phyloP scores from a whole-genome alignment of 208 protist genomes.

The Trichomonas tenax region DNA sequence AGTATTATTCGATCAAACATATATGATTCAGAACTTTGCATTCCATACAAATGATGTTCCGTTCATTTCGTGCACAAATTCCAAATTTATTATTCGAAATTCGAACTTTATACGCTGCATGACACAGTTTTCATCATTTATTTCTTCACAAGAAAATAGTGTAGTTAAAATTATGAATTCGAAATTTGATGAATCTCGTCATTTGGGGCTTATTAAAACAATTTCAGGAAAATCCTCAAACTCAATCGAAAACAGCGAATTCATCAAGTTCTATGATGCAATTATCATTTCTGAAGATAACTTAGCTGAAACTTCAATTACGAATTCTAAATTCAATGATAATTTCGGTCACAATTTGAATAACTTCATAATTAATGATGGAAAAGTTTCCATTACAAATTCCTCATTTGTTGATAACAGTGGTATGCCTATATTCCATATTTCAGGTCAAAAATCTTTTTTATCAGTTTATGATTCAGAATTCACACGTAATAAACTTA shows the following conservation, averaged over 20 bases:
- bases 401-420: neutral
- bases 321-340: neutral
- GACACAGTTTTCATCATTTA: neutral
- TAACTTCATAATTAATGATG: neutral
- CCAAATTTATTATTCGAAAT: neutral
- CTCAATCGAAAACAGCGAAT: neutral
- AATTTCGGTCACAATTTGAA: neutral
- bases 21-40: neutral
- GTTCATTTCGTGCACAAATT: neutral
- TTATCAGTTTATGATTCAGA: neutral
- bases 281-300: neutral
- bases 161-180: neutral
- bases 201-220: neutral
- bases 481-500: neutral
- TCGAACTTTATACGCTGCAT: neutral
- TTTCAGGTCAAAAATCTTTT: neutral
- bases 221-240: neutral
- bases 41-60: neutral
- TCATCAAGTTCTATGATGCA: neutral
- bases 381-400: neutral
- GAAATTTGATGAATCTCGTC: neutral
- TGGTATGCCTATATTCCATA: neutral
- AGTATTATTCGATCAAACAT: neutral
- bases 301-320: neutral
- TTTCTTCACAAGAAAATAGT: neutral